These are phyloP conservation scores for Ophiostoma piceae DNA, from an alignment of 2,329 filamentous ascomycete species.

Conservation along the genomic window DNA sequence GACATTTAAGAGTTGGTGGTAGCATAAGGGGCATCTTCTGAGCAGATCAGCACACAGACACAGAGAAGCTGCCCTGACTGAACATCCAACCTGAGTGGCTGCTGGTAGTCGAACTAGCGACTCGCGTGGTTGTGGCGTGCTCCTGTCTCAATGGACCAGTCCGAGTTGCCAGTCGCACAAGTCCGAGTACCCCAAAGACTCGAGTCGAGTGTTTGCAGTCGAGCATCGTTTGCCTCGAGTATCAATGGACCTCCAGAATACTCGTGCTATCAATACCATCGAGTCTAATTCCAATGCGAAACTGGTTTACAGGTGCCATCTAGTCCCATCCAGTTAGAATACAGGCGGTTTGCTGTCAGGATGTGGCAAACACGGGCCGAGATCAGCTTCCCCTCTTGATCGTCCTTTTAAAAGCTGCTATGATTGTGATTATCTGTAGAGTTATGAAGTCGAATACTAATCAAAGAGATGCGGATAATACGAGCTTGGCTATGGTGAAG, in stretches of 20 bases:
- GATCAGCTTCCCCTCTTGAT: not conserved
- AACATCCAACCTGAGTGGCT: too few relatives aligned
- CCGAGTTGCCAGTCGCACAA: not conserved
- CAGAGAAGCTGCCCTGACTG: not conserved
- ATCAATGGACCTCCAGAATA: not conserved
- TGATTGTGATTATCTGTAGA: too few relatives aligned
- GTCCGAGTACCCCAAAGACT: not conserved
- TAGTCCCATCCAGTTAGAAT: not conserved
- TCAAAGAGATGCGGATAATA: not conserved
- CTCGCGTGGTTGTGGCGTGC: too few relatives aligned
- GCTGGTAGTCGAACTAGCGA: too few relatives aligned
- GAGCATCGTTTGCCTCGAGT: too few relatives aligned
- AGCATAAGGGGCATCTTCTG: not conserved
- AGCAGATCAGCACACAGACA: too few relatives aligned
- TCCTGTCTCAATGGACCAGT: too few relatives aligned
- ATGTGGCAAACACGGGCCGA: constrained; percentile 4
- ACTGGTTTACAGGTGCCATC: not conserved
- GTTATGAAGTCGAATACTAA: not conserved
- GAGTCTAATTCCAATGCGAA: not conserved
- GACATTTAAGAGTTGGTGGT: not conserved
- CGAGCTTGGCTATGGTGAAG: not conserved
- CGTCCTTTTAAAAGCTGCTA: not conserved
- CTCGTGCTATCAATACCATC: not conserved
- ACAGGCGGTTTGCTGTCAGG: not conserved
- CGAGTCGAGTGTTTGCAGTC: not conserved